Evolutionary conservation across 305 asterid species (phyloP), one percentile per base, ranked within the genome.

Genomic region (Fraxinus greggii): DNA sequence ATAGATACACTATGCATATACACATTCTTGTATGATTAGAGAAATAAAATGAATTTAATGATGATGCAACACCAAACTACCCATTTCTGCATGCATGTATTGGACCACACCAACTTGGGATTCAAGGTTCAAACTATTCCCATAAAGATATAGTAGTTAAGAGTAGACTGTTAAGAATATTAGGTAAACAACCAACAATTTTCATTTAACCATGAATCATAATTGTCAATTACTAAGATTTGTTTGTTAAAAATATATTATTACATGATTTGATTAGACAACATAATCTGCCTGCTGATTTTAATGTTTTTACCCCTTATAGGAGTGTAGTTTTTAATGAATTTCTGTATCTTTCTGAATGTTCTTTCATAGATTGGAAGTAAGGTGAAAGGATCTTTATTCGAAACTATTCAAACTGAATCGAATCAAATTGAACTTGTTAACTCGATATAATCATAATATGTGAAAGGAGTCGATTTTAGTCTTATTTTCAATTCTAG

Each of bases 211-310:
- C 38, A 23, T 33, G 76, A 32, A 67, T 7, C 29, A 78, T 63
- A 21, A 38, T 78, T 78, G 29, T 69, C 76, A 67, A 8, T 6
- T 21, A 40, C 65, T 65, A 28, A 40, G 48, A 67, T 67, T 79
- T 67, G 75, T 13, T 15, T 4, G 19, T 13, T 26, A 26, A 67
- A 28, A 67, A 67, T 67, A 67, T 67, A 15, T 67, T 15, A 12
- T 67, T 13, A 28, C 75, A 26, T 67, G 21, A 28, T 67, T 67
- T 69, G 67, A 12, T 59, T 28, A 28, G 33, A 69, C 67, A 67
- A 38, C 77, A 59, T 67, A 79, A 67, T 79, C 77, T 79, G 32
- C 40, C 26, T 65, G 29, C 42, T 42, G 78, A 70, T 72, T 56
- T 70, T 31, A 19, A n/a, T 28, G 76, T 32, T 36, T 33, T 77